These are phyloP conservation scores for Bombardia bombarda DNA, from an alignment of 495 filamentous ascomycete species.

Conservation along the genomic window DNA sequence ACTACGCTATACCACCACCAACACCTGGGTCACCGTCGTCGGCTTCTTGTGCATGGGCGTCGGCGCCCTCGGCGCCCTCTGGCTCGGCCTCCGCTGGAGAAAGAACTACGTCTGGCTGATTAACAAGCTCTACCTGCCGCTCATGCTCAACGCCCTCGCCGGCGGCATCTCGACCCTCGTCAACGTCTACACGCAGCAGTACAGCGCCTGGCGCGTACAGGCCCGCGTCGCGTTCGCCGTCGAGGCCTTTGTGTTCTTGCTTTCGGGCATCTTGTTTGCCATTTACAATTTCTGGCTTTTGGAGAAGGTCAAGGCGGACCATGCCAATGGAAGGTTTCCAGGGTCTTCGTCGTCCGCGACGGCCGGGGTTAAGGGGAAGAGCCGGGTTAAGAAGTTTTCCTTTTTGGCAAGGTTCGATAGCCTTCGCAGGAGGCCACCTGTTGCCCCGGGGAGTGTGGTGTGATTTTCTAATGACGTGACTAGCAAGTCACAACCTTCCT, in stretches of 20 bases:
- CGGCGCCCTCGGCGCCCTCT: conserved; percentile 8
- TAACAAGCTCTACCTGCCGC: conserved; percentile 34
- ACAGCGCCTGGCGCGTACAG: conserved; percentile 37
- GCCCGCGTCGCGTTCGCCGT: conserved; percentile 32
- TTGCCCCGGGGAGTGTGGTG: conserved; percentile 16
- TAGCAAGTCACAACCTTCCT: too few species aligned
- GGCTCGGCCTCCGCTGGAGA: conserved; percentile 20
- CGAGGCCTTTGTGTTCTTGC: conserved; percentile 11
- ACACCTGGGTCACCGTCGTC: conserved; percentile 14
- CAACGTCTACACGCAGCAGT: conserved; percentile 40
- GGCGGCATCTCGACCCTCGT: conserved; percentile 41
- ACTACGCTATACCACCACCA: conserved; percentile 4
- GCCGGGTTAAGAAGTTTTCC: neutral
- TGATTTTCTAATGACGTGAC: too few species aligned
- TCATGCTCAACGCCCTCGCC: conserved; percentile 36
- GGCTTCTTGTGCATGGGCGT: conserved; percentile 21
- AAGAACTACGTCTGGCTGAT: conserved; percentile 39
- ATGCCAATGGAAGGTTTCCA: conserved; percentile 3
- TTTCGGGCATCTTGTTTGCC: conserved; percentile 20
- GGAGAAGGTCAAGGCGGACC: conserved; percentile 18
- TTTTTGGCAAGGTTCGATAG: neutral
- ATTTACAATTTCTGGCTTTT: conserved; percentile 28
- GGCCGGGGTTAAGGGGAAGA: neutral
- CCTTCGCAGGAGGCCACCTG: conserved; percentile 1
- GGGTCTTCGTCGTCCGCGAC: neutral